Base-by-base conservation (phyloP, 2,329 filamentous ascomycete species). In the Aspergillus sp. region DNA sequence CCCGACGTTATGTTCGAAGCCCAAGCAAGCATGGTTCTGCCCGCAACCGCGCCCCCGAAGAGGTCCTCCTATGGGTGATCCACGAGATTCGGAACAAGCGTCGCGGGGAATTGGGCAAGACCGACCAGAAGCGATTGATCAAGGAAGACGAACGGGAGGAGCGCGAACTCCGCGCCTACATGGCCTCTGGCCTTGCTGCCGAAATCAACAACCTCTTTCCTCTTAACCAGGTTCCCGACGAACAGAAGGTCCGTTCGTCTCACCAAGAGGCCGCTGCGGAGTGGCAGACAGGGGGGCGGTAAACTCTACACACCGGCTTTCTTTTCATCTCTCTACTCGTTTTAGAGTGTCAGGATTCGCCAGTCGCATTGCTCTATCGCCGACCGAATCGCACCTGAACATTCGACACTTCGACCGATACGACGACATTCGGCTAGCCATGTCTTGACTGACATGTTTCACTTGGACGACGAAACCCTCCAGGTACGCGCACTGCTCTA, bases 51-150 rank as follows among this genome's bases (percentile, higher is more conserved):
- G 90, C 87, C 57, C 83, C 91, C 0, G 93, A 98, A 67, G 87
- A 93, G 54, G 91, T 95, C 5, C 78, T 97, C 52, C 79, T 95
- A 13, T 90, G 90, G 74, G 89, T 96, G 53, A 85, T 93, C 72
- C 84, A 90, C 58, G 93, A 97, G 73, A 93, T 98, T 62, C 88
- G 88, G 61, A 82, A 83, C 53, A 81, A 91, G 61, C 86, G 91
- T 60, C 84, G 93, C 45, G 79, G 82, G 60, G 90, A 94, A 70
- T 81, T 95, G 77, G 77, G 79, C 66, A 95, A 96, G 73, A 53
- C 65, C 15, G 85, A 94, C 60, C 84, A 87, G 50, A 62, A 63
- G 43, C 69, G 71, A 25, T 52, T 76, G 38, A 59, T 70, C 48
- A 72, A 72, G 53, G 73, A 76, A 52, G 73, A 76, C 47, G 72